phyloP scores from a whole-genome alignment of 306 rosid species.

The Cicer bijugum region DNA sequence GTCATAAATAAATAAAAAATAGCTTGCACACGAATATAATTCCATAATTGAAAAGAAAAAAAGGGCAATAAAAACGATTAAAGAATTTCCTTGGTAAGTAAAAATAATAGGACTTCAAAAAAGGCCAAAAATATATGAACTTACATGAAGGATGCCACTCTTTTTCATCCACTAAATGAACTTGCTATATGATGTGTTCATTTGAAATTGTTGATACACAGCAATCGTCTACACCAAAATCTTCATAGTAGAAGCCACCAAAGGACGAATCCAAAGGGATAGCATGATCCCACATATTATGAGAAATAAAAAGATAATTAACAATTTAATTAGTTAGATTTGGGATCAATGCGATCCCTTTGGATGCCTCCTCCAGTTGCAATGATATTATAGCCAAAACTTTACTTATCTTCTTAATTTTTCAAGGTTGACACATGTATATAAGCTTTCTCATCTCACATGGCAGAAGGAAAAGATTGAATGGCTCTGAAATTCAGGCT shows the following conservation, averaged over 20 bases:
- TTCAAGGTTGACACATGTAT: neutral
- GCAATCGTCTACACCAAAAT: neutral
- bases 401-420: neutral
- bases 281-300: conserved; percentile 55
- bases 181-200: neutral
- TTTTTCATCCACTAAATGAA: conserved; percentile 29
- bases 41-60: neutral
- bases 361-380: conserved; percentile 69
- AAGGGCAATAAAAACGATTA: neutral
- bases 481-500: conserved; percentile 44
- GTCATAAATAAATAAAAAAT: neutral
- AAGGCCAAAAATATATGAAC: neutral
- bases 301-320: neutral
- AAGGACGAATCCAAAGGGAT: conserved; percentile 67
- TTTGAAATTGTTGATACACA: neutral
- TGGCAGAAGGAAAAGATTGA: conserved; percentile 37
- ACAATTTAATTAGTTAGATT: conserved; percentile 27
- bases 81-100: neutral
- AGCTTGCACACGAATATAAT: neutral
- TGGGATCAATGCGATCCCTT: conserved; percentile 71
- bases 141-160: conserved; percentile 44
- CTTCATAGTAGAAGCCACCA: conserved; percentile 49
- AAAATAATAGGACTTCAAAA: neutral
- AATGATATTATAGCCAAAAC: conserved; percentile 35
- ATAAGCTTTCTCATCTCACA: neutral